phyloP scores from a whole-genome alignment of 2,329 filamentous ascomycete species.

The Parastagonospora avenae region DNA sequence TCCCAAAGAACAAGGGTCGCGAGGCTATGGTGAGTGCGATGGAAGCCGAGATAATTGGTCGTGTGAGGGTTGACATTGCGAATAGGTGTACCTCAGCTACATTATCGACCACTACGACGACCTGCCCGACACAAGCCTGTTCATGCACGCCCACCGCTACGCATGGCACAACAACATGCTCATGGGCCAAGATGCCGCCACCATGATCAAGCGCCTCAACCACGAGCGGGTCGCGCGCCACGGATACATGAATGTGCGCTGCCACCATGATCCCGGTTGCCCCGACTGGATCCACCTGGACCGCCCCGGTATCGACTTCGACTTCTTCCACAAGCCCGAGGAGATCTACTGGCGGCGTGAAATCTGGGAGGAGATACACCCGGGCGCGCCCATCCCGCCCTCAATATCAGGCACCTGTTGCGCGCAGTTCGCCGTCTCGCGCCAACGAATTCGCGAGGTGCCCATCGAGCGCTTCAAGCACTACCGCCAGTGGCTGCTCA shows the following conservation, averaged over 20 bases:
- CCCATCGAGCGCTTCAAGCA: slow-evolving; percentile 58
- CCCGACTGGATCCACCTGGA: slow-evolving; percentile 62
- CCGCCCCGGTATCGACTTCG: slow-evolving; percentile 46
- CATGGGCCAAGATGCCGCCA: slow-evolving; percentile 55
- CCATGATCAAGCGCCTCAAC: slow-evolving; percentile 58
- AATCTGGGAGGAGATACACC: slow-evolving; percentile 51
- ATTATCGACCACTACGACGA: slow-evolving; percentile 67
- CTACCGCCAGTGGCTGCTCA: slow-evolving; percentile 58
- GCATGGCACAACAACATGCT: slow-evolving; percentile 67
- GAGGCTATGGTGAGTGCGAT: slow-evolving; percentile 58
- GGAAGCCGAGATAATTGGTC: neutral
- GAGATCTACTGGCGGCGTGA: slow-evolving; percentile 42
- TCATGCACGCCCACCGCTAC: slow-evolving; percentile 61
- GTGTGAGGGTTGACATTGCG: slow-evolving; percentile 7
- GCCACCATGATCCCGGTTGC: slow-evolving; percentile 63
- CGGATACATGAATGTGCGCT: slow-evolving; percentile 67
- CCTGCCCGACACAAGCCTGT: slow-evolving; percentile 63
- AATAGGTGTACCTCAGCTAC: slow-evolving; percentile 61
- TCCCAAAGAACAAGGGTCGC: slow-evolving; percentile 64
- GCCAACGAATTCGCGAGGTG: slow-evolving; percentile 56
- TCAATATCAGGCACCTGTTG: slow-evolving; percentile 56
- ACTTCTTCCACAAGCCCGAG: slow-evolving; percentile 47
- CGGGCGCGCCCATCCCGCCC: slow-evolving; percentile 44
- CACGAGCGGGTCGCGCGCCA: slow-evolving; percentile 56
- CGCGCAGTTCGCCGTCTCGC: slow-evolving; percentile 61